Evolutionary conservation across 176 grass and related monocot species (phyloP).

Genomic region (Musa itinerans): DNA sequence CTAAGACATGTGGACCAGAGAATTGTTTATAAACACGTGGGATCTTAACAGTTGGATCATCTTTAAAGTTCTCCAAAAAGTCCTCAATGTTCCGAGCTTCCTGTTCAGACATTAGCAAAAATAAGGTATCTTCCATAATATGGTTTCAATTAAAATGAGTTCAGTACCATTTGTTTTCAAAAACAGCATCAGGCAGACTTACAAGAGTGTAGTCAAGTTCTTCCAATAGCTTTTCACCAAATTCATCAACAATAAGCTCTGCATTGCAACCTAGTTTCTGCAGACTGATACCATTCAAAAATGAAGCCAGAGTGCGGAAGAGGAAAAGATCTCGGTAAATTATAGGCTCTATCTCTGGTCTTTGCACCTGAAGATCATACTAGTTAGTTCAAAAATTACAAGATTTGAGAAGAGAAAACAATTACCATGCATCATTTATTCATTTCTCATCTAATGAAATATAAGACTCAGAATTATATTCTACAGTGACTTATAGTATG

Average conservation of each 20-base stretch:
- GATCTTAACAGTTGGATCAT: conserved; percentile 98
- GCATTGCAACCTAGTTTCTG: conserved; percentile 98
- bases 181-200: conserved; percentile 23
- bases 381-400: conserved; percentile 2
- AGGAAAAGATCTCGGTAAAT: conserved; percentile 96
- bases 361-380: conserved; percentile 52
- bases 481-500: not conserved
- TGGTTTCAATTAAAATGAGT: not conserved
- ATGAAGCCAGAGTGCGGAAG: conserved; percentile 84
- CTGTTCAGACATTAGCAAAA: conserved; percentile 27
- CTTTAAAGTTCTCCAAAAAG: conserved; percentile 89
- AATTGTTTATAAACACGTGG: conserved; percentile 74
- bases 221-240: conserved; percentile 95
- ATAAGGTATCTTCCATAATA: not conserved
- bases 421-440: not conserved
- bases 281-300: conserved; percentile 93
- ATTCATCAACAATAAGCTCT: conserved; percentile 99
- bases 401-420: conserved; percentile 7
- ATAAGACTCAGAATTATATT: not conserved
- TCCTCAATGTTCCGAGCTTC: conserved; percentile 98
- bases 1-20: conserved; percentile 77
- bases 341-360: conserved; percentile 95
- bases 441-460: not conserved
- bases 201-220: conserved; percentile 99
- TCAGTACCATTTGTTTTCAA: not conserved